Evolutionary conservation across 108 stramenopile genomes (phyloP).

Genomic region (Cyclotella baltica): DNA sequence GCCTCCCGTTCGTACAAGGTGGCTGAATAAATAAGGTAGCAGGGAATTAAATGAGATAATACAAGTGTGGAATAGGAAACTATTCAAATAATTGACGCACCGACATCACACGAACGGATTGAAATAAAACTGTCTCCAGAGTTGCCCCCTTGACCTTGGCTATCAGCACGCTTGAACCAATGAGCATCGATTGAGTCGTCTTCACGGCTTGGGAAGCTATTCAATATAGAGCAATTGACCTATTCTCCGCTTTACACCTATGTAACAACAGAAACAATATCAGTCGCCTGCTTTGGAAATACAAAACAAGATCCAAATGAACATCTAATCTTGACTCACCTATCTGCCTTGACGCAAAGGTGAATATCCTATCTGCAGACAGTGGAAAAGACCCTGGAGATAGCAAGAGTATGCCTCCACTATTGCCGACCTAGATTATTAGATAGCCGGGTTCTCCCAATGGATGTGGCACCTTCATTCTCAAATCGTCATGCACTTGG

Average conservation of each 20-base stretch:
- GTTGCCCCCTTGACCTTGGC: constrained; percentile 69
- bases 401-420: constrained; percentile 90
- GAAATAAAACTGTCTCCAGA: constrained; percentile 69
- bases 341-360: constrained; percentile 79
- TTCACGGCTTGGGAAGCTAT: constrained; percentile 64
- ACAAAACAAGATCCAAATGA: no score
- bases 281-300: no score
- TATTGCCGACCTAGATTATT: constrained; percentile 80
- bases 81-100: no score
- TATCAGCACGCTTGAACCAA: constrained; percentile 57
- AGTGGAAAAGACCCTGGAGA: constrained; percentile 89
- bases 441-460: no score
- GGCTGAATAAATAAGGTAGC: no score
- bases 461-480: constrained; percentile 43
- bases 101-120: constrained; percentile 58
- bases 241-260: constrained; percentile 57
- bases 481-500: no score
- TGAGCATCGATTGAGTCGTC: constrained; percentile 78
- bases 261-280: no score
- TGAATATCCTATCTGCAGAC: constrained; percentile 82
- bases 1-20: constrained; percentile 80
- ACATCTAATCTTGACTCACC: no score
- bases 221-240: constrained; percentile 75
- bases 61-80: no score
- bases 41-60: no score